These are phyloP conservation scores for Aspergillus steynii DNA, from an alignment of 495 filamentous ascomycete species.

Conservation along the genomic window DNA sequence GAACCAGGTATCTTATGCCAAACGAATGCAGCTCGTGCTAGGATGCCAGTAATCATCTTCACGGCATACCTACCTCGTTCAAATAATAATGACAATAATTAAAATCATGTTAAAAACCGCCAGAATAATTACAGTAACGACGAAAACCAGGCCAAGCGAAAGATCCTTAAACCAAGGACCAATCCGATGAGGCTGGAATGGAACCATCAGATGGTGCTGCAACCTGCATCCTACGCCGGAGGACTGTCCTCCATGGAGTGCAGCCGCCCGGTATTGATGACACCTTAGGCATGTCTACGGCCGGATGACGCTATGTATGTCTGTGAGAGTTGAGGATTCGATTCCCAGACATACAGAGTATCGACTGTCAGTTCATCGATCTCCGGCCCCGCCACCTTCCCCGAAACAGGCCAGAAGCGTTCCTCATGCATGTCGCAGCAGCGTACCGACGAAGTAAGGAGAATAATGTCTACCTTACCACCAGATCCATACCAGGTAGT, in stretches of 20 bases:
- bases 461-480: not conserved
- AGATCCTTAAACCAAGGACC: not conserved
- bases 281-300: not conserved
- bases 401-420: too few species aligned
- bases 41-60: too few species aligned
- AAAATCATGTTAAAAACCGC: not conserved
- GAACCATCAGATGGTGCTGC: slow-evolving; percentile 1
- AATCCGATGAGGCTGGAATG: not conserved
- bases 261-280: slow-evolving; percentile 1
- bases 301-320: not conserved
- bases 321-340: not conserved
- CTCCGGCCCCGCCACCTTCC: too few species aligned
- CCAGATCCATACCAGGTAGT: too few species aligned
- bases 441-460: not conserved
- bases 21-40: too few species aligned
- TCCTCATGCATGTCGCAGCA: not conserved
- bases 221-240: slow-evolving; percentile 17
- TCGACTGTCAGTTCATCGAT: too few species aligned
- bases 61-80: too few species aligned
- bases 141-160: not conserved
- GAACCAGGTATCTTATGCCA: too few species aligned
- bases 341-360: too few species aligned
- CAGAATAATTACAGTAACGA: not conserved
- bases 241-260: slow-evolving; percentile 27
- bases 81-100: not conserved